Evolutionary conservation across 1,284 basidiomycete species (phyloP).

Genomic region (Cutaneotrichosporon arboriforme): DNA sequence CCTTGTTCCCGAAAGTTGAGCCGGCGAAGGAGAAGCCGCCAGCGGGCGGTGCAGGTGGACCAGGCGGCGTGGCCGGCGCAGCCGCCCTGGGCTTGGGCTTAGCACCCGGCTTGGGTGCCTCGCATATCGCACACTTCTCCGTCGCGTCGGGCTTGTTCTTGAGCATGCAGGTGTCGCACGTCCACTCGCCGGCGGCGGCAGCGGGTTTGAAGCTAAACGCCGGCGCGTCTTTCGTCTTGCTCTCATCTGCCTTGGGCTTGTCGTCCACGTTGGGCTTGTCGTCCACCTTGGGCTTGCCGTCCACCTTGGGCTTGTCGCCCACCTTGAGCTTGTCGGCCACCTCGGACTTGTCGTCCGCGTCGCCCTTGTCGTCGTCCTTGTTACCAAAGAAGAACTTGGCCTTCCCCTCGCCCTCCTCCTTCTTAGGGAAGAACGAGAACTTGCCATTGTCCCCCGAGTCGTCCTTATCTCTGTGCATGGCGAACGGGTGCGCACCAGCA

Average conservation of each 20-base stretch:
- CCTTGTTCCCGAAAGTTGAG: constrained; percentile 12
- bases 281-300: too few species aligned
- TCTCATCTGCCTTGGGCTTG: constrained; percentile 1
- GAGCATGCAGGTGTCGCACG: constrained; percentile 52
- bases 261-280: constrained; percentile 3
- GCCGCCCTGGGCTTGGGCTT: constrained; percentile 4
- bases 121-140: constrained; percentile 55
- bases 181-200: constrained; percentile 44
- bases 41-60: constrained; percentile 6
- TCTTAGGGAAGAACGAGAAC: background rate
- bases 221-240: constrained; percentile 4
- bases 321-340: background rate
- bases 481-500: background rate
- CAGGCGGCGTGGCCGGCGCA: constrained; percentile 11
- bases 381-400: background rate
- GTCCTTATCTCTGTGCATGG: constrained; percentile 5
- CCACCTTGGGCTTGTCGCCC: too few species aligned
- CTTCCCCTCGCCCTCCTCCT: background rate
- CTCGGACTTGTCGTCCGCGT: background rate
- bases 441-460: background rate
- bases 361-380: constrained; percentile 1
- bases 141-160: constrained; percentile 51
- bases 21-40: constrained; percentile 11
- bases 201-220: background rate
- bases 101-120: constrained; percentile 40